Conservation (phyloP, 2,329 filamentous ascomycete species). For the Cytospora piceae region DNA sequence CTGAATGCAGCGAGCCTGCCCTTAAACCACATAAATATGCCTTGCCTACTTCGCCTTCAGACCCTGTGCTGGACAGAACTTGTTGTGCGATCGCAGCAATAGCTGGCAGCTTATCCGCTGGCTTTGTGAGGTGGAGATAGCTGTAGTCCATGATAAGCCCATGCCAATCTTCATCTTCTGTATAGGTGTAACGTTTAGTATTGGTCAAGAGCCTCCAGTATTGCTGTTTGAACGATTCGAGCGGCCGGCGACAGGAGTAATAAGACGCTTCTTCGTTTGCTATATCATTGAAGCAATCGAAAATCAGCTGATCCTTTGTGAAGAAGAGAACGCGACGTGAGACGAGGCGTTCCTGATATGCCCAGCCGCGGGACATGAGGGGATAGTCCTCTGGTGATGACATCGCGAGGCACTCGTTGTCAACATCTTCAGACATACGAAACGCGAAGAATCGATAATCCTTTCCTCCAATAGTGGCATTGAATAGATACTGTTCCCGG, state of each 20-base stretch:
- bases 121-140: constrained; percentile 7
- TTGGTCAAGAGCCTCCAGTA: neutral
- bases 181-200: neutral
- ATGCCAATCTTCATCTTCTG: no score
- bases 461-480: constrained; percentile 1
- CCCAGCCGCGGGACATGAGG: constrained; percentile 13
- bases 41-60: neutral
- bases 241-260: neutral
- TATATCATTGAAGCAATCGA: constrained; percentile 10
- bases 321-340: constrained; percentile 14
- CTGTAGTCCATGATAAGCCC: constrained; percentile 6
- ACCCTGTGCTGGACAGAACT: neutral
- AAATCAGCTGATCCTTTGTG: constrained; percentile 13
- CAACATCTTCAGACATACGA: constrained; percentile 4
- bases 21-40: constrained; percentile 7
- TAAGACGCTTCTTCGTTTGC: neutral
- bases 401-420: neutral
- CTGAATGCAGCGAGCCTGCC: neutral
- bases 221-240: constrained; percentile 1
- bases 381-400: neutral
- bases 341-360: constrained; percentile 13
- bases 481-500: neutral
- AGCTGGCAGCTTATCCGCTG: constrained; percentile 8
- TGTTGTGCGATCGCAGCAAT: constrained; percentile 9
- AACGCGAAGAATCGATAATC: neutral